A percentile compares a stretch with the other conserved stretches of the same genome.
Evolutionary conservation across 2,329 filamentous ascomycete species (phyloP).

Genomic region (Aspergillaceae sp.): DNA sequence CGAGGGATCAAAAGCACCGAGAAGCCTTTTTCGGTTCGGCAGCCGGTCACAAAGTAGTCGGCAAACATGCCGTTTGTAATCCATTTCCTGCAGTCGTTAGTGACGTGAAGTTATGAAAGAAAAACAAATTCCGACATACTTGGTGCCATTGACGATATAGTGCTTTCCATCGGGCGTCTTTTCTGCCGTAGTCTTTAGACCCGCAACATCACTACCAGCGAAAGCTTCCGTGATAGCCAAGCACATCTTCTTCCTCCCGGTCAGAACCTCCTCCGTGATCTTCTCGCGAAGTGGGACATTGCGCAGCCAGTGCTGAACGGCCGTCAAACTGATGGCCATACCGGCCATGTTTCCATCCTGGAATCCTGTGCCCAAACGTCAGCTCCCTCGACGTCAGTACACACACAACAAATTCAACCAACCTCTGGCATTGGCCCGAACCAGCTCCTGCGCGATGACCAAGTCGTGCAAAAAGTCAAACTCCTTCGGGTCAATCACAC

Average conservation of each 20-base stretch:
- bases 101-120: background rate
- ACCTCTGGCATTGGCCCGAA: constrained; percentile 59
- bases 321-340: constrained; percentile 74
- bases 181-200: constrained; percentile 66
- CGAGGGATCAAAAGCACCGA: constrained; percentile 68
- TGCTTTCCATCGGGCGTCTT: constrained; percentile 68
- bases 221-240: constrained; percentile 84
- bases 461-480: constrained; percentile 86
- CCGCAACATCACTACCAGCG: constrained; percentile 73
- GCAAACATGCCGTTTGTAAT: constrained; percentile 73
- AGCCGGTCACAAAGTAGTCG: constrained; percentile 77
- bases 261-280: constrained; percentile 63
- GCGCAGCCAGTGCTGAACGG: constrained; percentile 68
- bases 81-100: constrained; percentile 62
- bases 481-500: constrained; percentile 64
- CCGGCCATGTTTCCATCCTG: constrained; percentile 81
- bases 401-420: background rate
- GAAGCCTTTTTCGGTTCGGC: constrained; percentile 69
- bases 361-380: constrained; percentile 44
- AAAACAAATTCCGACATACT: constrained; percentile 13
- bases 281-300: constrained; percentile 57
- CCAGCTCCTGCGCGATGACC: constrained; percentile 64
- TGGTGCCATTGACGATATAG: constrained; percentile 49
- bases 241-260: constrained; percentile 79
- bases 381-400: background rate